These are phyloP conservation scores for Musa itinerans DNA, from an alignment of 176 grass and related monocot species.

Conservation along the genomic window DNA sequence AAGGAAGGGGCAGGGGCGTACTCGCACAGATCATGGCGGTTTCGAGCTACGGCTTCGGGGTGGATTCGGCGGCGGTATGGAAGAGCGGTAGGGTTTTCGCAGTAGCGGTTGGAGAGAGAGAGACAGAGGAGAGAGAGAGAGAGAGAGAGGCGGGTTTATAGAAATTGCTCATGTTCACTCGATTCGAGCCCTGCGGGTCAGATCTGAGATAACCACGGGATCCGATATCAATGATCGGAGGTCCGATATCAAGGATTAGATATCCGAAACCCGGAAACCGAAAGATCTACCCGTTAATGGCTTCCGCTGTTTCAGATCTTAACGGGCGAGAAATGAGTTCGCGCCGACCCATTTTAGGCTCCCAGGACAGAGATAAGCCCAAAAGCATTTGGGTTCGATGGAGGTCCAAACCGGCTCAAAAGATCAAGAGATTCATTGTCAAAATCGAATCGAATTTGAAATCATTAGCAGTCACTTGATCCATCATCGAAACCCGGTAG, in stretches of 20 bases:
- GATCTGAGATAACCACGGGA: not conserved
- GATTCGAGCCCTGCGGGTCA: not conserved
- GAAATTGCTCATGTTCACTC: not conserved
- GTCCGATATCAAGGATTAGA: not conserved
- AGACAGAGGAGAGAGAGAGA: slow-evolving; percentile 1
- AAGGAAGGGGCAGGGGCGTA: slow-evolving; percentile 21
- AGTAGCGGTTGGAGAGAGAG: not conserved
- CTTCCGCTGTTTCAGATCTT: too few relatives aligned
- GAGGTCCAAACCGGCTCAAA: too few relatives aligned
- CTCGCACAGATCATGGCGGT: slow-evolving; percentile 86
- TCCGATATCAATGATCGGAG: not conserved
- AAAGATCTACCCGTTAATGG: not conserved
- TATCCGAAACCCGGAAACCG: not conserved
- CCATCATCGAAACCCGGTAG: too few relatives aligned
- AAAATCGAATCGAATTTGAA: too few relatives aligned
- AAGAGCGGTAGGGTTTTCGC: slow-evolving; percentile 16
- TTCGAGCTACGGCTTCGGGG: not conserved
- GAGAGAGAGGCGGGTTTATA: slow-evolving; percentile 25
- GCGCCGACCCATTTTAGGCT: too few relatives aligned
- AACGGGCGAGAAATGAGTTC: too few relatives aligned
- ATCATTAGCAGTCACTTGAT: too few relatives aligned
- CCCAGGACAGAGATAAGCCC: too few relatives aligned
- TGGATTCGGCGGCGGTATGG: slow-evolving; percentile 1
- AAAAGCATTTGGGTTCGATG: too few relatives aligned
- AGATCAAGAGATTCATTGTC: too few relatives aligned